Percentiles rank a stretch among this genome's conserved stretches.
These are phyloP conservation scores for Arabidopsis hybrid DNA, from an alignment of 441 rosid species.

Conservation along the genomic window DNA sequence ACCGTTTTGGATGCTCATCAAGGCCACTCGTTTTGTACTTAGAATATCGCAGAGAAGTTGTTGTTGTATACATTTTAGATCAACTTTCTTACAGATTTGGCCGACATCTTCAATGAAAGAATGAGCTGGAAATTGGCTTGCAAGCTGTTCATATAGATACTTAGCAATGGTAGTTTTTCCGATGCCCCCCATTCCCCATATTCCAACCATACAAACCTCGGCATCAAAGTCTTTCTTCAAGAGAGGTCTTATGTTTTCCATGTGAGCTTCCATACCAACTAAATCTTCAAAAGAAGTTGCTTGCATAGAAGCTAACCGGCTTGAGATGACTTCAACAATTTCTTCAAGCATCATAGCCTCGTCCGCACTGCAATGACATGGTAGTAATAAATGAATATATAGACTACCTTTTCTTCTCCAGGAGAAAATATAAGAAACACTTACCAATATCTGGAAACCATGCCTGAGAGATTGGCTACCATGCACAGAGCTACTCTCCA, in stretches of 20 bases:
- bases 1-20: too few relatives aligned
- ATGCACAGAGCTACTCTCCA: not conserved
- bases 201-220: constrained; percentile 39
- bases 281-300: not conserved
- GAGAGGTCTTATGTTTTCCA: constrained; percentile 12
- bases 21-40: too few relatives aligned
- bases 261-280: constrained; percentile 33
- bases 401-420: too few relatives aligned
- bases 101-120: too few relatives aligned
- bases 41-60: too few relatives aligned
- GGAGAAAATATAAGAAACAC: too few relatives aligned
- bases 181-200: constrained; percentile 53
- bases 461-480: not conserved
- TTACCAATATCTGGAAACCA: too few relatives aligned
- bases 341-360: not conserved
- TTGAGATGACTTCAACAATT: not conserved
- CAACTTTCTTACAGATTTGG: too few relatives aligned
- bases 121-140: too few relatives aligned
- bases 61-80: too few relatives aligned
- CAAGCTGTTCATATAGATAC: not conserved
- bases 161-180: constrained; percentile 39
- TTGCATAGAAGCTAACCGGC: not conserved
- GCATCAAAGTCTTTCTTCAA: constrained; percentile 4
- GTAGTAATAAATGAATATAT: too few relatives aligned
- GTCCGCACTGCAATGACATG: not conserved